Percentiles rank a stretch among this genome's conserved stretches.
Evolutionary conservation across 208 protist species (phyloP).

Genomic region (Zelonia costaricensis): DNA sequence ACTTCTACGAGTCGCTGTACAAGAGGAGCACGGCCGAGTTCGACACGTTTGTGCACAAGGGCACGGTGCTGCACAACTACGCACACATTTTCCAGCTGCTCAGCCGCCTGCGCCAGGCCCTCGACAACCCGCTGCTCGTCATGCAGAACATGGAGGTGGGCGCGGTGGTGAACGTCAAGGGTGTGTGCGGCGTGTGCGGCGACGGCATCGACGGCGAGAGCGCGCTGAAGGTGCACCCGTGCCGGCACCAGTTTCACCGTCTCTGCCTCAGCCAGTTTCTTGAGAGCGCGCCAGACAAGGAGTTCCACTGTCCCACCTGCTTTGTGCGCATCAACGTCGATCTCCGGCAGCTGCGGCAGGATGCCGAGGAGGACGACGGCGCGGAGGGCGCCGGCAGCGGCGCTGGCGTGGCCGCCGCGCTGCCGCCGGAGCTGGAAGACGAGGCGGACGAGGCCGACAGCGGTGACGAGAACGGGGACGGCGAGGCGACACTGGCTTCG

Average conservation of each 20-base stretch:
- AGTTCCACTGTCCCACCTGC: conserved; percentile 85
- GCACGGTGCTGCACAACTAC: conserved; percentile 94
- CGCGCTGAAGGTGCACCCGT: conserved; percentile 65
- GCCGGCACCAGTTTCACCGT: conserved; percentile 84
- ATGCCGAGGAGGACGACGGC: conserved; percentile 66
- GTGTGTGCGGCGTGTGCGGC: conserved; percentile 83
- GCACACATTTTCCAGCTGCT: conserved; percentile 95
- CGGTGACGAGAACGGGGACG: not conserved
- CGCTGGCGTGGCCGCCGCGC: conserved; percentile 39
- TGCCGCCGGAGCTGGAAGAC: conserved; percentile 75
- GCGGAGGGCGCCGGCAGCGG: conserved; percentile 34
- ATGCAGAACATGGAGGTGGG: conserved; percentile 75
- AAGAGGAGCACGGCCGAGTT: conserved; percentile 90
- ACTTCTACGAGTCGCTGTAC: conserved; percentile 94
- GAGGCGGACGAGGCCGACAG: conserved; percentile 19
- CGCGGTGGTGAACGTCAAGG: conserved; percentile 56
- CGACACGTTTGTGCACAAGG: conserved; percentile 90
- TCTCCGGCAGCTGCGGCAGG: conserved; percentile 66
- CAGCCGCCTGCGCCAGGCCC: conserved; percentile 89
- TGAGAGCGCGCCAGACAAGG: conserved; percentile 74
- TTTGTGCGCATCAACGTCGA: conserved; percentile 88
- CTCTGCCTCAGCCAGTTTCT: conserved; percentile 86
- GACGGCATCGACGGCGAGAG: conserved; percentile 64
- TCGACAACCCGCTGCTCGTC: conserved; percentile 91
- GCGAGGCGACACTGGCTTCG: conserved; percentile 10